Conservation (phyloP, 2,329 filamentous ascomycete species). For the Nothophoma quercina region DNA sequence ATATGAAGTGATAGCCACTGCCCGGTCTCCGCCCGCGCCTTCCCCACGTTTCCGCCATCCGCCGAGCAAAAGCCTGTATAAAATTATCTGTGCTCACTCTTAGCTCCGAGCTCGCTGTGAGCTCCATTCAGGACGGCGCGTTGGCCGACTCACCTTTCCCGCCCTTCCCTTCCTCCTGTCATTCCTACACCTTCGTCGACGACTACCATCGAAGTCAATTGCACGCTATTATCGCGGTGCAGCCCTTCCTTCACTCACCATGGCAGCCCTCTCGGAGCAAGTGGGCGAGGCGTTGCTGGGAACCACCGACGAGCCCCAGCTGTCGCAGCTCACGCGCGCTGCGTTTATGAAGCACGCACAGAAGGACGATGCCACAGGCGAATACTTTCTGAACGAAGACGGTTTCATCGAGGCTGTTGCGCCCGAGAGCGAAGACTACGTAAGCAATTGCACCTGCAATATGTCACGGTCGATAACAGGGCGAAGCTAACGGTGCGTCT, state of each 20-base stretch:
- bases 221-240: conserved; percentile 24
- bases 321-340: conserved; percentile 77
- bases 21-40: conserved; percentile 21
- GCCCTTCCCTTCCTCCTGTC: conserved; percentile 19
- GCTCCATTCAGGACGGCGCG: conserved; percentile 28
- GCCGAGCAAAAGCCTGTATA: conserved; percentile 29
- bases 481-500: conserved; percentile 39
- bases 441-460: conserved; percentile 59
- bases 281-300: conserved; percentile 70
- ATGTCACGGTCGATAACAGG: conserved; percentile 21
- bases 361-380: conserved; percentile 77
- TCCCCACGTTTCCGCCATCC: conserved; percentile 42
- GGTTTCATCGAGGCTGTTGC: conserved; percentile 92
- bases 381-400: conserved; percentile 81
- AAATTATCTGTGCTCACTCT: conserved; percentile 29
- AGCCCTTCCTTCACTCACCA: conserved; percentile 28
- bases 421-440: conserved; percentile 87
- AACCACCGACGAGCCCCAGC: conserved; percentile 61
- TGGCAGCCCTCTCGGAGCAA: conserved; percentile 73
- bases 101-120: conserved; percentile 40
- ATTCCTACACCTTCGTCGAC: conserved; percentile 22
- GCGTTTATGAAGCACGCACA: conserved; percentile 79
- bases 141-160: conserved; percentile 33
- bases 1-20: background rate
- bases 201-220: conserved; percentile 36